Evolutionary conservation across 371 early-diverging fungal genomes (phyloP), one percentile per base, ranked within the genome.

Genomic region (Circinella umbellata): DNA sequence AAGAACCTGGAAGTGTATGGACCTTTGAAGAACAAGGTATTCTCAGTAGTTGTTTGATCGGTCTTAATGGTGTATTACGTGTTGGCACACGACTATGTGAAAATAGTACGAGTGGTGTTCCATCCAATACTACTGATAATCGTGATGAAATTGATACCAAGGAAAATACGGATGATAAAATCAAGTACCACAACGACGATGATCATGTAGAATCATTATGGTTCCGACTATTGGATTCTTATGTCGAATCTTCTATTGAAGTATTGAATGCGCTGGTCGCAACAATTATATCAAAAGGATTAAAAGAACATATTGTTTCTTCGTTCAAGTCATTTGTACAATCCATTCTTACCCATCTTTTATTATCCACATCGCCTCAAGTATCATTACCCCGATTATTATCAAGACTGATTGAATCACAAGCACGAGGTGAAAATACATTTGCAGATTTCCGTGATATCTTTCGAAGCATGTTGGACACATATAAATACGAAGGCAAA

Each of bases 381-480:
- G 90, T 92, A 10, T 86, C 90, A 0, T 76, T 92, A 6, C 91
- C 91, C 6, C 79, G 89, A 5, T 76, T 94, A 9, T 69, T 94
- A 38, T 71, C 81, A 47, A 88, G 90, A 4, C 78, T 92, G 39
- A 88, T 92, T 51, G 80, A 86, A 35, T 82, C 92, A 4, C 88
- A 89, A 49, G 77, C 82, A 49, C 66, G 75, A 10, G 84, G 87
- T 39, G 84, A 83, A 42, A 87, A 89, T 11, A 88, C 88, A 0
- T 89, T 94, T 80, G 92, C 91, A 7, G 92, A 93, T 67, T 90
- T 90, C 66, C 80, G 90, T 49, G 90, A 89, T 51, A 88, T 91
- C 15, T 90, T 94, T 63, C 80, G 88, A 39, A 89, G 90, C 20
- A 91, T 94, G 90, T 79, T 94, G 39, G 91, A 92, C 61, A 89